These are phyloP conservation scores for Cyberlindnera sargentensis DNA, from an alignment of 805 yeast species.

Conservation along the genomic window DNA sequence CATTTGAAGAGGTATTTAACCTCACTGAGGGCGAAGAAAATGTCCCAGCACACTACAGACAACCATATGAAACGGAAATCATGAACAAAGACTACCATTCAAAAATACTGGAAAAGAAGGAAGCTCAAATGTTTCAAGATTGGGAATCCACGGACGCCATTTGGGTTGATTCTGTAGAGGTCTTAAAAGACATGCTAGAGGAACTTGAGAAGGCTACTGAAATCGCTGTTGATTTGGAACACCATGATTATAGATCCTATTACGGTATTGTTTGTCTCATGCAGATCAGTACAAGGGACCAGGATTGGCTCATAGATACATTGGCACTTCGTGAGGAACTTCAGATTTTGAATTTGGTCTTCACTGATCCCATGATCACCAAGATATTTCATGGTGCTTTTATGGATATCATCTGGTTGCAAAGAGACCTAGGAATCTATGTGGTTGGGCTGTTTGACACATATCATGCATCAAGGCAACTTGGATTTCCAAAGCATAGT, in stretches of 20 bases:
- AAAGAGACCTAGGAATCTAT: conserved; percentile 88
- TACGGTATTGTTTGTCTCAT: conserved; percentile 86
- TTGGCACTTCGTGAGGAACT: conserved; percentile 70
- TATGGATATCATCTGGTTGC: conserved; percentile 96
- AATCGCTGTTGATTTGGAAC: conserved; percentile 92
- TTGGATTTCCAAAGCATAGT: conserved; percentile 78
- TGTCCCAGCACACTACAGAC: conserved; percentile 55
- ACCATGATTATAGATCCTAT: conserved; percentile 86
- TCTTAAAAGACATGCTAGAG: conserved; percentile 46
- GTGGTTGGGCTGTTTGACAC: conserved; percentile 90
- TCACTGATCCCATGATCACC: conserved; percentile 72
- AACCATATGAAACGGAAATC: conserved; percentile 81
- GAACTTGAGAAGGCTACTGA: conserved; percentile 46
- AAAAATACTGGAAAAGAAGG: conserved; percentile 35
- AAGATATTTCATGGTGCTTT: conserved; percentile 95
- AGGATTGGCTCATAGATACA: conserved; percentile 86
- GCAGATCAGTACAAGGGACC: conserved; percentile 81
- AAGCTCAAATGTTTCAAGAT: conserved; percentile 45
- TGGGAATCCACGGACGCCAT: conserved; percentile 61
- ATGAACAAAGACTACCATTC: conserved; percentile 62
- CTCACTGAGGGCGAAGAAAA: conserved; percentile 32
- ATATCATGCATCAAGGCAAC: conserved; percentile 73
- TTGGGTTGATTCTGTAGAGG: conserved; percentile 62
- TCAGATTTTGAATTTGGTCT: conserved; percentile 57
- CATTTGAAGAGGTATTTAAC: conserved; percentile 45